Percentiles rank a stretch among this genome's conserved stretches.
Evolutionary conservation across 1,139 yeast species (phyloP).

Genomic region (Taiozyma onychis): DNA sequence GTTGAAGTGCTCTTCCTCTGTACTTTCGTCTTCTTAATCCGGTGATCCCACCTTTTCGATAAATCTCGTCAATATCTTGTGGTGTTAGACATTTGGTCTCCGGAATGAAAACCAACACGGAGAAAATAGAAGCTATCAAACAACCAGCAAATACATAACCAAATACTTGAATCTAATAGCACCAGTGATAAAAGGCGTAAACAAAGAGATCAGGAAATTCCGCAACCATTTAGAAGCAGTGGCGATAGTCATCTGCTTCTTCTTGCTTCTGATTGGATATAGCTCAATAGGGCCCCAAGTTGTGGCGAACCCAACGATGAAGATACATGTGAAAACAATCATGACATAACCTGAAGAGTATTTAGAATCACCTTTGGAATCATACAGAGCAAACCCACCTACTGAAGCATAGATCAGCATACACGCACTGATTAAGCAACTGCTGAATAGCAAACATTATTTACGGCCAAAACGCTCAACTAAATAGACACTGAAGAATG

Average conservation of each 20-base stretch:
- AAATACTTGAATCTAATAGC: constrained; percentile 45
- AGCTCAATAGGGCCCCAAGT: constrained; percentile 88
- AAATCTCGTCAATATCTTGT: constrained; percentile 54
- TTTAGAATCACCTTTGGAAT: constrained; percentile 23
- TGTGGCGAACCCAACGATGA: constrained; percentile 70
- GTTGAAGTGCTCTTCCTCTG: no score
- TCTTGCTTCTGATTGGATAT: constrained; percentile 69
- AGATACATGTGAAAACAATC: constrained; percentile 73
- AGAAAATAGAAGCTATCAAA: constrained; percentile 46
- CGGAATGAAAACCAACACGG: constrained; percentile 55
- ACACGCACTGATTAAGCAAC: constrained; percentile 55
- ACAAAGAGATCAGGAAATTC: constrained; percentile 69
- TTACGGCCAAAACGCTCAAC: constrained; percentile 71
- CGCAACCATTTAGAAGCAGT: constrained; percentile 70
- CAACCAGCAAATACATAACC: constrained; percentile 75
- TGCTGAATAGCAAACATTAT: constrained; percentile 53
- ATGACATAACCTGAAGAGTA: constrained; percentile 54
- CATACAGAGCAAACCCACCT: constrained; percentile 45
- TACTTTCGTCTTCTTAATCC: not conserved
- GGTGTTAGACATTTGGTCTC: constrained; percentile 69
- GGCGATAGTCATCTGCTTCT: constrained; percentile 73
- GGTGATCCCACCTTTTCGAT: not conserved
- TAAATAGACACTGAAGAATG: constrained; percentile 60
- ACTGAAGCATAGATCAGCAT: constrained; percentile 60
- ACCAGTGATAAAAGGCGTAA: constrained; percentile 60